A percentile compares a stretch with the other conserved stretches of the same genome.
phyloP scores from a whole-genome alignment of 2,329 filamentous ascomycete genomes.

The Elsinoe batatas region DNA sequence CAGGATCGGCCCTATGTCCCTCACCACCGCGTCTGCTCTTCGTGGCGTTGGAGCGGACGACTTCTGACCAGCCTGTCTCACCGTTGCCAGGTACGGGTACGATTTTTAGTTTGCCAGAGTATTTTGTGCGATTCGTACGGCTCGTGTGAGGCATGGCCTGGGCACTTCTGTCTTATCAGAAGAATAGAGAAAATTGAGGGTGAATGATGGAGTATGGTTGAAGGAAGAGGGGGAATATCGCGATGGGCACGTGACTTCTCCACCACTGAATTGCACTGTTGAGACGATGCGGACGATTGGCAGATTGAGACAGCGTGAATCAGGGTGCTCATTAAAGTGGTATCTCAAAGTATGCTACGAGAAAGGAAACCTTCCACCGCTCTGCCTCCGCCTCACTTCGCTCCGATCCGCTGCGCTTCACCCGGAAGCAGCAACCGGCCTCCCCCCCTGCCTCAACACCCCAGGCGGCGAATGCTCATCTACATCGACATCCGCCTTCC shows the following conservation, averaged over 20 bases:
- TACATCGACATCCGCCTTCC: neutral
- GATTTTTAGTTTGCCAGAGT: neutral
- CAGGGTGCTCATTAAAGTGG: neutral
- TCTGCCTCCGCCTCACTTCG: too few species aligned
- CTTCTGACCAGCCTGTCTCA: conserved; percentile 14
- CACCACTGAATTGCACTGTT: too few species aligned
- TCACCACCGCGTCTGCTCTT: neutral
- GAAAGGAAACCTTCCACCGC: neutral
- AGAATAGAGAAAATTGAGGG: too few species aligned
- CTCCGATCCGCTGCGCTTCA: neutral
- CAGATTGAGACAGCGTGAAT: too few species aligned
- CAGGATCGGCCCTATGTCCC: neutral
- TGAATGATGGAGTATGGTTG: too few species aligned
- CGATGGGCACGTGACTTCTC: neutral
- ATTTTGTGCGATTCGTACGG: conserved; percentile 7
- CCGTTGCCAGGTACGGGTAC: too few species aligned
- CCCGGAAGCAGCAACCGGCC: conserved; percentile 4
- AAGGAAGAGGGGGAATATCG: too few species aligned
- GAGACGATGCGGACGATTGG: too few species aligned
- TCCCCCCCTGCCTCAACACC: neutral
- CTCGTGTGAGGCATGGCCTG: conserved; percentile 16
- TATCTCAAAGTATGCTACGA: neutral
- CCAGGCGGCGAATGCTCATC: neutral
- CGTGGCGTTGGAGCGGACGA: neutral
- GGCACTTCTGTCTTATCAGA: too few species aligned